These are phyloP conservation scores for Cunninghamia lanceolata DNA, from an alignment of 75 land plant genomes.

Conservation along the genomic window DNA sequence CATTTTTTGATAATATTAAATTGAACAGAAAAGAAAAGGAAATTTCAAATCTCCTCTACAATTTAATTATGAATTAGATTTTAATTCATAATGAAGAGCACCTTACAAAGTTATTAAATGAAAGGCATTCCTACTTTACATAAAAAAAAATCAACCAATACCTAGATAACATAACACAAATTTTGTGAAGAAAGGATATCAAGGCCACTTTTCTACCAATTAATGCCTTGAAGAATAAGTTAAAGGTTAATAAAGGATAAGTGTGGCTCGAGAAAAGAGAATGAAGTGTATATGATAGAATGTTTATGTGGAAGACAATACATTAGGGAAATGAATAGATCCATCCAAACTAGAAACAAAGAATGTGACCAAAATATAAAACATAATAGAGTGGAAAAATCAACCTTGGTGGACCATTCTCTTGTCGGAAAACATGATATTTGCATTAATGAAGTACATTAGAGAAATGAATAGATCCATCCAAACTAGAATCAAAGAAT, in stretches of 20 bases:
- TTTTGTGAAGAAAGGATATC: no score
- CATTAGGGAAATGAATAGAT: not conserved
- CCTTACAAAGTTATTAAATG: not conserved
- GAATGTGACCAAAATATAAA: not conserved
- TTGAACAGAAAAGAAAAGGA: no score
- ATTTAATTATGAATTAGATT: not conserved
- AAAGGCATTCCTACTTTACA: not conserved
- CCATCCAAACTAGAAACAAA: not conserved
- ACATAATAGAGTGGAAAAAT: not conserved
- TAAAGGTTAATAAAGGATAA: not conserved
- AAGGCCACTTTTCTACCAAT: no score
- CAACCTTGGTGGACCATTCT: not conserved
- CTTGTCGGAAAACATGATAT: not conserved
- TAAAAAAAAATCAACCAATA: not conserved
- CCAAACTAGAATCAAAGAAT: not conserved
- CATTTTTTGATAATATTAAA: no score
- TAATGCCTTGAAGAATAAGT: no score
- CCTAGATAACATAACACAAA: not conserved
- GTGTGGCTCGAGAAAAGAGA: not conserved
- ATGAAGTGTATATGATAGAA: not conserved
- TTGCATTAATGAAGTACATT: not conserved
- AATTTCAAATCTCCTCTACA: no score
- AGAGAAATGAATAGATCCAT: not conserved
- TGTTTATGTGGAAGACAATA: not conserved
- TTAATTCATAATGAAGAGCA: not conserved